Evolutionary conservation across 1,284 basidiomycete genomes (phyloP).

Genomic region (Cryptococcus wingfieldii): DNA sequence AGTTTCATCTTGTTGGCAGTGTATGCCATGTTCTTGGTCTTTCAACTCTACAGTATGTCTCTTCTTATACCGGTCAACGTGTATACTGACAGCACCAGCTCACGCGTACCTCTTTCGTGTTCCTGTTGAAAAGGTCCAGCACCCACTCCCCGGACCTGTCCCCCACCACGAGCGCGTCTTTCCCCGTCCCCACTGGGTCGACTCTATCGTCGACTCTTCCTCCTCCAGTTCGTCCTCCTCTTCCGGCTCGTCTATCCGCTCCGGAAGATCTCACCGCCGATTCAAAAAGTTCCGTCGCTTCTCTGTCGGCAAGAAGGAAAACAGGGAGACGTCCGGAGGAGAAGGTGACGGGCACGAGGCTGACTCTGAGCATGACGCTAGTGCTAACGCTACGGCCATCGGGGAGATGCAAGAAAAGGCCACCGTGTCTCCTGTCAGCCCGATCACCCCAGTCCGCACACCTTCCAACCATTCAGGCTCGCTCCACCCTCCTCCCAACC

Average conservation of each 20-base stretch:
- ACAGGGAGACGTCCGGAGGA: not conserved
- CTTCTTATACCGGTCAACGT: not conserved
- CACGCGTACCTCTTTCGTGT: slow-evolving; percentile 58
- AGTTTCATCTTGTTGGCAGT: slow-evolving; percentile 58
- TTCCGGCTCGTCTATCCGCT: slow-evolving; percentile 8
- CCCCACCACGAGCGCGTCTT: slow-evolving; percentile 40
- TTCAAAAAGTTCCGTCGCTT: slow-evolving; percentile 25
- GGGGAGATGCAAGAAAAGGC: not conserved
- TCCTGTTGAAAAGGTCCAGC: slow-evolving; percentile 19
- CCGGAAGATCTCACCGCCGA: slow-evolving; percentile 4
- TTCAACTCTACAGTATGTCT: slow-evolving; percentile 54
- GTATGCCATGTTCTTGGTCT: slow-evolving; percentile 50
- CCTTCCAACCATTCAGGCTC: not conserved
- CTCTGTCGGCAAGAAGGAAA: slow-evolving; percentile 13
- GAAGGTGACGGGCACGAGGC: slow-evolving; percentile 8
- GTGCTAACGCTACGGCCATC: not conserved
- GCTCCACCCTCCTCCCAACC: not conserved
- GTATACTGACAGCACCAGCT: slow-evolving; percentile 9
- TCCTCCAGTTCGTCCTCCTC: slow-evolving; percentile 30
- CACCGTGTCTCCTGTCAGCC: not conserved
- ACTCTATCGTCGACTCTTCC: slow-evolving; percentile 32
- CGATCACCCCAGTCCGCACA: slow-evolving; percentile 2
- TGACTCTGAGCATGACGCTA: slow-evolving; percentile 2
- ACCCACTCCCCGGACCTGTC: slow-evolving; percentile 36
- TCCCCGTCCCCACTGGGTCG: slow-evolving; percentile 46